These are phyloP conservation scores for Cladophialophora exuberans DNA, from an alignment of 2,329 filamentous ascomycete species.

Conservation along the genomic window DNA sequence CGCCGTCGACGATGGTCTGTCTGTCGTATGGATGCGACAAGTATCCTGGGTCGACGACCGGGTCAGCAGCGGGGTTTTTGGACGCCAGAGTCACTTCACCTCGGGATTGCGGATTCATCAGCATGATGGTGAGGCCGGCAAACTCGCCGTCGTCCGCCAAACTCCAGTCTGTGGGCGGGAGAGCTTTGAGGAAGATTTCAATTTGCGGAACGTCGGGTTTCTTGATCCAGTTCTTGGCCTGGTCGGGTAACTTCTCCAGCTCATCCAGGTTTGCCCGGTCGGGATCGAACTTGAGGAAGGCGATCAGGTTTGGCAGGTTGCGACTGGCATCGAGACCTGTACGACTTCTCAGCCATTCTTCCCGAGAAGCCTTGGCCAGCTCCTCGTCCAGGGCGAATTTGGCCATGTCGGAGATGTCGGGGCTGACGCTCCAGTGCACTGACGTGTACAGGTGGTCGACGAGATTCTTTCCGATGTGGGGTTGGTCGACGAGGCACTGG, in stretches of 20 bases:
- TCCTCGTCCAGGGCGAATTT: neutral
- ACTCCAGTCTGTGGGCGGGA: neutral
- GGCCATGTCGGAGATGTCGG: neutral
- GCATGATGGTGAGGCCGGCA: conserved; percentile 43
- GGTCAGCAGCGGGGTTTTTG: conserved; percentile 9
- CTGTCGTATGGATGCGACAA: conserved; percentile 25
- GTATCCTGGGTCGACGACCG: conserved; percentile 14
- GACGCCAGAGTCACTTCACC: conserved; percentile 20
- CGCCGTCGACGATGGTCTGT: neutral
- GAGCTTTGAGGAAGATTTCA: neutral
- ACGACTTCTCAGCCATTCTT: neutral
- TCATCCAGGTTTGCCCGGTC: neutral
- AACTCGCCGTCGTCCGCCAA: neutral
- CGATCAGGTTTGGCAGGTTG: neutral
- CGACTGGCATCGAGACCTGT: neutral
- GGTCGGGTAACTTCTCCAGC: neutral
- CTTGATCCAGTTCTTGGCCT: neutral
- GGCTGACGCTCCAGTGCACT: neutral
- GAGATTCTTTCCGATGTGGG: neutral
- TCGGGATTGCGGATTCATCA: conserved; percentile 23
- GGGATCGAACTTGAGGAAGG: neutral
- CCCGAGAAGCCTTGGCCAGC: neutral
- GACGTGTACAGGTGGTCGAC: neutral
- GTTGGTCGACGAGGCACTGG: neutral
- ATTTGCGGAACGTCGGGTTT: neutral